Evolutionary conservation across 2,329 filamentous ascomycete species (phyloP), one percentile per base, ranked within the genome.

Genomic region (Ophiostoma triangulosporum): DNA sequence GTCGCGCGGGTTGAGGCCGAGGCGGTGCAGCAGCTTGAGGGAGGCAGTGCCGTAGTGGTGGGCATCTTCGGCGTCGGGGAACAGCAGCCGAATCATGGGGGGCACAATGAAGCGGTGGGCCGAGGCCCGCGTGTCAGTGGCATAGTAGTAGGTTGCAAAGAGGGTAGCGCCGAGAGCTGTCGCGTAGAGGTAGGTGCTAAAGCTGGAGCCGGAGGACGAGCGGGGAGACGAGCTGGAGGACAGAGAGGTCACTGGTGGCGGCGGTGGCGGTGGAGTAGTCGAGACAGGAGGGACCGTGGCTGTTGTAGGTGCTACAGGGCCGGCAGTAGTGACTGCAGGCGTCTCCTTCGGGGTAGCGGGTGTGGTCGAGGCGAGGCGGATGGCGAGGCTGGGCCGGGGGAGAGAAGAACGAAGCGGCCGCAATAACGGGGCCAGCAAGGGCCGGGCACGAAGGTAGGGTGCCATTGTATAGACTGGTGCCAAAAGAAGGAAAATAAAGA

Each of bases 11-110:
- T 96, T 78, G 31, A 97, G 68, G 32, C 84, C 83, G 52, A 91
- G 76, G 46, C 75, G 73, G 68, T 93, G 85, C 17, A 95, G 75
- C 1, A 72, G 69, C 68, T 86, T 86, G 63, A 98, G 71, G 6
- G 80, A 73, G 35, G 75, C 70, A 3, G 87, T 88, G 50, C 87
- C 86, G 22, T 76, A 73, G 63, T 94, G 84, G 66, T 98, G 93
- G n/a, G 91, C 93, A 36, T 95, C 88, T 68, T 98, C 93, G 55
- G 85, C 85, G 62, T 93, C 86, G 4, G 83, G 75, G 66, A 80
- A 84, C 55, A 86, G 55, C 51, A 74, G 68, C 50, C 87, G 82
- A 4, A 93, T 64, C 17, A 81, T 64, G 0, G 77, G 85, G 2
- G 86, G 82, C 14, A 84, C 72, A 29, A 84, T 67, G 67, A 79